Base-by-base conservation (phyloP, 148 eudicot species). In the Rhododendron williamsianum region DNA sequence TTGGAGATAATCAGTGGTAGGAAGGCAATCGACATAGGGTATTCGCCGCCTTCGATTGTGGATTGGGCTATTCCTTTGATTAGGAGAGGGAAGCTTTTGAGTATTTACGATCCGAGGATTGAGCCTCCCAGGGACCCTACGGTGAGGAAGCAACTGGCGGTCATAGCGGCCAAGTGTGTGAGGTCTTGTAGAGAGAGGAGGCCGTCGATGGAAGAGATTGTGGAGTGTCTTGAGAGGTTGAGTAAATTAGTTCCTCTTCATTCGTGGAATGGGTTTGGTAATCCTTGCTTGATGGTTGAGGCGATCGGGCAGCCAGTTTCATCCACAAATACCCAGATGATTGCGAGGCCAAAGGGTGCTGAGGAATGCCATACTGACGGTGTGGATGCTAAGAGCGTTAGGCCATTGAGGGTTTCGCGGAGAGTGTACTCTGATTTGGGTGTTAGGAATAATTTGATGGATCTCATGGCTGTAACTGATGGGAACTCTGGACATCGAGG, bases 61-160 rank as follows among this genome's bases (percentile, higher is more conserved):
- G 98, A 96, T 89, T 96, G 99, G 99, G 98, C 99, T 69, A 93
- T 96, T 46, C 99, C 99, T 3, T 85, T 96, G 85, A 91, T 96
- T n/a, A 91, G 94, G 43, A 93, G 90, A 60, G 98, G 96, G 85
- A 94, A 90, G 65, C 87, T 90, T 72, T 72, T 90, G 82, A 85
- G 83, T 33, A 76, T 95, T 35, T 95, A 85, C 88, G 99, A 96
- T 85, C 99, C 98, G 1, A 91, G 96, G 88, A 91, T 96, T 41
- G 86, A 87, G 35, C 93, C 96, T 19, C 99, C 95, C 0, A 95
- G 87, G 87, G 99, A 96, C 69, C 90, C 90, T 23, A 49, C 89
- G 56, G 93, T 93, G 72, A 89, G 94, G 89, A 96, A 94, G 86
- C 97, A 92, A 74, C 71, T 96, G 90, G 94, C 93, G 0, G 91